phyloP scores from a whole-genome alignment of 2,329 filamentous ascomycete species.

The Penicillium sp. region DNA sequence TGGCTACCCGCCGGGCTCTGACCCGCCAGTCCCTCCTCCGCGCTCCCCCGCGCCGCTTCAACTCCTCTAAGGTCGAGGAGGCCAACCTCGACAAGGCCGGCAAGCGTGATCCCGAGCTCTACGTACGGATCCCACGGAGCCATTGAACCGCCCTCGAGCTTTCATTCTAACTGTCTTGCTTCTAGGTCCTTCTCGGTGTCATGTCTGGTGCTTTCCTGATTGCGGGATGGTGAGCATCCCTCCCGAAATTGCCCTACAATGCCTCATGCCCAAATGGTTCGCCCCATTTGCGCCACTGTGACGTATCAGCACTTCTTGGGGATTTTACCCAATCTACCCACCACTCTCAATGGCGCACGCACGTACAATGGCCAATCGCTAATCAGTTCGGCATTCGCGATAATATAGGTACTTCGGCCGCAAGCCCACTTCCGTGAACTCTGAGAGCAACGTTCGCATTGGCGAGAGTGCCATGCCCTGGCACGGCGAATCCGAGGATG shows the following conservation, averaged over 20 bases:
- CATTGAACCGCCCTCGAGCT: conserved; percentile 5
- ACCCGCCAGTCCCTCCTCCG: conserved; percentile 41
- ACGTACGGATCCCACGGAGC: conserved; percentile 50
- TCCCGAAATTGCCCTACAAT: conserved; percentile 10
- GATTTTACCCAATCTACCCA: not conserved
- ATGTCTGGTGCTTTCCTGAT: conserved; percentile 86
- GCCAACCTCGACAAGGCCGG: conserved; percentile 59
- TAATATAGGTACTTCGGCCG: conserved; percentile 58
- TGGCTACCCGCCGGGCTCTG: conserved; percentile 41
- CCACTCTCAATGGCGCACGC: conserved; percentile 30
- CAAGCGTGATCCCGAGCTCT: conserved; percentile 71
- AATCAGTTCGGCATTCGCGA: conserved; percentile 3
- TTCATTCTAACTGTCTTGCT: conserved; percentile 13
- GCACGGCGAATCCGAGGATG: conserved; percentile 65
- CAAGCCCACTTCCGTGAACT: conserved; percentile 80
- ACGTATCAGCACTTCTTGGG: conserved; percentile 1
- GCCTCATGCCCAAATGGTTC: conserved; percentile 4
- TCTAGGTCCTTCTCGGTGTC: conserved; percentile 81
- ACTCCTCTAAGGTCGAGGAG: conserved; percentile 46
- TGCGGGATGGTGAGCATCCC: conserved; percentile 65
- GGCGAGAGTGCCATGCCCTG: conserved; percentile 82
- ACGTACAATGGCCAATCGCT: conserved; percentile 6
- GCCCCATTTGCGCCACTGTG: conserved; percentile 9
- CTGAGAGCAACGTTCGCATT: conserved; percentile 73
- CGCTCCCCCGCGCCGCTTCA: conserved; percentile 39